These are phyloP conservation scores for Olyra latifolia DNA, from an alignment of 176 grass and related monocot genomes.

Conservation along the genomic window DNA sequence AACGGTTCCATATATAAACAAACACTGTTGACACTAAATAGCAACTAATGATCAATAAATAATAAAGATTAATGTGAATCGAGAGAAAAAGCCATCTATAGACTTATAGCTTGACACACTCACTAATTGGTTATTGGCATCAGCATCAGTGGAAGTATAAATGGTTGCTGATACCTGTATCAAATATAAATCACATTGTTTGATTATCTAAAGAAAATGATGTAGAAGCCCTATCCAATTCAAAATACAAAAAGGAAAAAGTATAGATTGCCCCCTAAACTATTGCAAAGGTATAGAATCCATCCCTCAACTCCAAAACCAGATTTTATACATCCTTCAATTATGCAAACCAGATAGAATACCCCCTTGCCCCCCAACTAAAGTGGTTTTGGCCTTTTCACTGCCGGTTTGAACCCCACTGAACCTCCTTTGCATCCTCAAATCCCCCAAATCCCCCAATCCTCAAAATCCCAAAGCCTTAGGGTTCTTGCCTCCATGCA, in stretches of 20 bases:
- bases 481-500: too few species aligned
- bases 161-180: constrained; percentile 12
- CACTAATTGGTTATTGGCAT: background rate
- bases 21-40: background rate
- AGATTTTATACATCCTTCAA: too few species aligned
- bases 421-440: too few species aligned
- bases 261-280: too few species aligned
- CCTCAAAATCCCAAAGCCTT: too few species aligned
- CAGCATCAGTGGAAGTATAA: constrained; percentile 15
- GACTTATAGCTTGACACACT: constrained; percentile 24
- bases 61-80: background rate
- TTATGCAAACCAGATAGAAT: too few species aligned
- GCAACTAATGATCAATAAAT: background rate
- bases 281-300: too few species aligned
- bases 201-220: constrained; percentile 2
- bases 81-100: background rate
- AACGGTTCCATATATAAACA: background rate
- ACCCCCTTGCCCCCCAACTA: too few species aligned
- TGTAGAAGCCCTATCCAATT: background rate
- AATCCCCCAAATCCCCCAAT: too few species aligned
- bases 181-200: background rate
- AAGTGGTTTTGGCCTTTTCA: too few species aligned
- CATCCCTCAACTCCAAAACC: too few species aligned
- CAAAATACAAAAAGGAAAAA: background rate
- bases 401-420: too few species aligned